A percentile compares a stretch with the other conserved stretches of the same genome.
Conservation (phyloP, 495 filamentous ascomycete genomes). For the Hamigera avellanea region DNA sequence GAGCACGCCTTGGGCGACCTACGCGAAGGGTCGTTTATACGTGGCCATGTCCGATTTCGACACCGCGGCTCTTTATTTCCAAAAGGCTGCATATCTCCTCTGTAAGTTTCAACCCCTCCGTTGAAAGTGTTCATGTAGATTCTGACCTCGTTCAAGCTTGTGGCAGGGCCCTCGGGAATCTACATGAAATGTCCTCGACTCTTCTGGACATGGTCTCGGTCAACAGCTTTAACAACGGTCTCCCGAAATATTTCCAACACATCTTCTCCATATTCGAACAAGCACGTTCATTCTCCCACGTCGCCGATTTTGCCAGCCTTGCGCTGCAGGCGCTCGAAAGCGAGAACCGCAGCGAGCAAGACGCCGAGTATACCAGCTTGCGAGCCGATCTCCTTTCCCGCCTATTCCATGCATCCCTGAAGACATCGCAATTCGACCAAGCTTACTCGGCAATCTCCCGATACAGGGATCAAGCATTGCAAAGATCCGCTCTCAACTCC, state of each 20-base stretch:
- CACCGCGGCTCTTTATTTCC: conserved; percentile 65
- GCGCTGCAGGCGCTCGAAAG: conserved; percentile 54
- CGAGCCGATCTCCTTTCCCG: conserved; percentile 63
- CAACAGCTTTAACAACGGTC: conserved; percentile 61
- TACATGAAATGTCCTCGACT: conserved; percentile 40
- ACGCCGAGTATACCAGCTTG: conserved; percentile 20
- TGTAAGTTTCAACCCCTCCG: conserved; percentile 39
- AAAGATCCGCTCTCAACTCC: conserved; percentile 48
- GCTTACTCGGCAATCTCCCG: conserved; percentile 69
- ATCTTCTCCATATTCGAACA: conserved; percentile 72
- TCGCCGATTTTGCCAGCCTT: conserved; percentile 69
- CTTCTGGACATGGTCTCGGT: conserved; percentile 63
- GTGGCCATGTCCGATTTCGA: conserved; percentile 60
- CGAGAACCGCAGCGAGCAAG: conserved; percentile 29
- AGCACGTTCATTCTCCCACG: conserved; percentile 60
- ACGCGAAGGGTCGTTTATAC: conserved; percentile 74
- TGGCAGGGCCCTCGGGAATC: conserved; percentile 33
- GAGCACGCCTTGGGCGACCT: conserved; percentile 61
- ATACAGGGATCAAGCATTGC: conserved; percentile 56
- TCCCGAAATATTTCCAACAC: conserved; percentile 78
- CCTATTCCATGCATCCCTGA: conserved; percentile 68
- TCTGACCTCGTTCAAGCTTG: conserved; percentile 18
- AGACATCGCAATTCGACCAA: conserved; percentile 65
- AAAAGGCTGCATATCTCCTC: conserved; percentile 70
- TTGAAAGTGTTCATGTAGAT: conserved; percentile 1